phyloP scores from a whole-genome alignment of 192 early-diverging fungal species.

The Backusella mclennaniae region DNA sequence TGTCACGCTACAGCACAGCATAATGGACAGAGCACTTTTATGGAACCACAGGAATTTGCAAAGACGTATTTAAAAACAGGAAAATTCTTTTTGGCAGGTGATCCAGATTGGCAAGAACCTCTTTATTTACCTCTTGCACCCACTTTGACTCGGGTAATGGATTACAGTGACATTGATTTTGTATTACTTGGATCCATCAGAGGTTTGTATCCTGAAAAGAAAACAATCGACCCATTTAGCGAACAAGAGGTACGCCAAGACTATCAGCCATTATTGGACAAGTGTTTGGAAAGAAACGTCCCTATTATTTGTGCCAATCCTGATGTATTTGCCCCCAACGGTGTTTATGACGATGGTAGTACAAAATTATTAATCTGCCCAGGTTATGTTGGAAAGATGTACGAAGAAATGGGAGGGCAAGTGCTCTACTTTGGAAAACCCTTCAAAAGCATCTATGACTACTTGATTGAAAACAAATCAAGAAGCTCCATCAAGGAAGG shows the following conservation, averaged over 20 bases:
- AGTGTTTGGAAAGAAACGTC: not conserved
- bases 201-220: not conserved
- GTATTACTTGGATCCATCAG: constrained; percentile 23
- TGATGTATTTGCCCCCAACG: constrained; percentile 33
- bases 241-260: constrained; percentile 14
- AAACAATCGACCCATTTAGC: not conserved
- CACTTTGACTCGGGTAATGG: not conserved
- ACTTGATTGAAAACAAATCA: constrained; percentile 10
- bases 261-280: constrained; percentile 21
- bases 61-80: constrained; percentile 16
- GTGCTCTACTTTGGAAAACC: constrained; percentile 39
- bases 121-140: constrained; percentile 18
- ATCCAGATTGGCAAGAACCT: constrained; percentile 18
- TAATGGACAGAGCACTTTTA: not conserved
- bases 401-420: constrained; percentile 25
- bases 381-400: constrained; percentile 28
- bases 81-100: constrained; percentile 20
- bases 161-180: constrained; percentile 23
- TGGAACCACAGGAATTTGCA: constrained; percentile 15
- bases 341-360: constrained; percentile 15
- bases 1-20: constrained; percentile 17
- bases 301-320: constrained; percentile 36
- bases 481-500: not conserved
- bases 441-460: constrained; percentile 26
- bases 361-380: constrained; percentile 16